Conservation (phyloP, 2,329 filamentous ascomycete species). For the Aspergillus calidoustus region DNA sequence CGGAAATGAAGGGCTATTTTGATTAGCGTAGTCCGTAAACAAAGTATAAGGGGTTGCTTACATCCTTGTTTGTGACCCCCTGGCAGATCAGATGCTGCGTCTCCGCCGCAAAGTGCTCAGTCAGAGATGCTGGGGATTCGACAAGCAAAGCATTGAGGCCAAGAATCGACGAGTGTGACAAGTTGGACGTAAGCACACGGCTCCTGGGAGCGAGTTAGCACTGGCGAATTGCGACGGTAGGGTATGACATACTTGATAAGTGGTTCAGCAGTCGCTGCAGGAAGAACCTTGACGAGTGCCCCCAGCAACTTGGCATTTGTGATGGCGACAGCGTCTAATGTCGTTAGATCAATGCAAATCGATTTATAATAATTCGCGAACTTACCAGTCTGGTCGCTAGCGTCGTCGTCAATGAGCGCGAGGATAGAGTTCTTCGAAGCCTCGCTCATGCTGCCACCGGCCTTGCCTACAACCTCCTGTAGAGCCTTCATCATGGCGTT, state of each 20-base stretch:
- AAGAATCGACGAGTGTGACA: constrained; percentile 78
- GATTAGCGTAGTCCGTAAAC: constrained; percentile 22
- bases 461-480: constrained; percentile 95
- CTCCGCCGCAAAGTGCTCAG: constrained; percentile 72
- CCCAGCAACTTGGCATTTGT: constrained; percentile 90
- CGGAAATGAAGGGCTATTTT: constrained; percentile 74
- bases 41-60: constrained; percentile 52
- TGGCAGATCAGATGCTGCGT: constrained; percentile 76
- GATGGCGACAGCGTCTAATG: constrained; percentile 72
- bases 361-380: constrained; percentile 14
- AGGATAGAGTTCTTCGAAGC: constrained; percentile 84
- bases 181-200: constrained; percentile 77
- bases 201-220: constrained; percentile 59
- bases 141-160: constrained; percentile 86
- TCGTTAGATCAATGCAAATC: neutral
- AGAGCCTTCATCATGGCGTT: constrained; percentile 97
- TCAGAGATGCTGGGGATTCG: constrained; percentile 74
- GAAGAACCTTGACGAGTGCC: constrained; percentile 84
- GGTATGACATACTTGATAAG: constrained; percentile 58
- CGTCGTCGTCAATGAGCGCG: constrained; percentile 82
- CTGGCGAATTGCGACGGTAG: neutral
- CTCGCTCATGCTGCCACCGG: constrained; percentile 93
- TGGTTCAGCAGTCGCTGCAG: constrained; percentile 67
- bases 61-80: constrained; percentile 76
- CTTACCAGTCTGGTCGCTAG: constrained; percentile 71